A percentile compares a stretch with the other conserved stretches of the same genome.
These are phyloP conservation scores for Neohortaea acidophila DNA, from an alignment of 495 filamentous ascomycete species.

Conservation along the genomic window DNA sequence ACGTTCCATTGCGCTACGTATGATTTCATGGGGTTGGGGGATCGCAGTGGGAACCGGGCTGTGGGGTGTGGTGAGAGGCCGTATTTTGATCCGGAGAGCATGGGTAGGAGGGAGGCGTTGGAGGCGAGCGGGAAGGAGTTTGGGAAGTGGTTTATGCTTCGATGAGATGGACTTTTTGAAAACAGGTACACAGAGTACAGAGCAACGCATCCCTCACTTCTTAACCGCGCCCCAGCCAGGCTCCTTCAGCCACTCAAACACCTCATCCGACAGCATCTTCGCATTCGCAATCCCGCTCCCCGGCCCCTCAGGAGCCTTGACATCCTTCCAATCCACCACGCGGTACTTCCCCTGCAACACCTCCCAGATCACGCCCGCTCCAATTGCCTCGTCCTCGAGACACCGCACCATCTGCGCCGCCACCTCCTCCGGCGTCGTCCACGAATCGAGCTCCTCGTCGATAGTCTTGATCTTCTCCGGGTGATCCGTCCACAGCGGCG, in stretches of 20 bases:
- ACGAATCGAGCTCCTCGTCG: constrained; percentile 35
- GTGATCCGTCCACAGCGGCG: constrained; percentile 51
- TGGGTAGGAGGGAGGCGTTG: constrained; percentile 2
- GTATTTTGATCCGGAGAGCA: constrained; percentile 36
- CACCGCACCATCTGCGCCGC: constrained; percentile 48
- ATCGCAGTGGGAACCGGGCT: constrained; percentile 42
- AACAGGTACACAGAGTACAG: no score
- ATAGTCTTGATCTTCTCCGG: constrained; percentile 49
- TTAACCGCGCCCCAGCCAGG: constrained; percentile 29
- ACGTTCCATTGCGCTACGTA: constrained; percentile 56
- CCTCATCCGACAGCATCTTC: constrained; percentile 30
- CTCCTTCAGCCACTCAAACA: constrained; percentile 31
- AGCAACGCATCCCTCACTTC: neutral
- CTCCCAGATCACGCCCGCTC: constrained; percentile 39
- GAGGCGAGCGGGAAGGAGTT: constrained; percentile 1
- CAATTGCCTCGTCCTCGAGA: constrained; percentile 33
- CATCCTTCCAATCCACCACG: constrained; percentile 37
- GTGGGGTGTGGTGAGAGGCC: constrained; percentile 55
- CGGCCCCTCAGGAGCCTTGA: constrained; percentile 39
- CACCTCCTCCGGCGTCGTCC: constrained; percentile 51
- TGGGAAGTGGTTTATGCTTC: neutral
- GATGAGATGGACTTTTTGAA: neutral
- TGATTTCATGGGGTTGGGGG: constrained; percentile 42
- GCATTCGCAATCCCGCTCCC: constrained; percentile 36
- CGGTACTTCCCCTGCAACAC: constrained; percentile 40